Conservation (phyloP, 129 eudicot genomes). For the Centrapalus pauciflorus region DNA sequence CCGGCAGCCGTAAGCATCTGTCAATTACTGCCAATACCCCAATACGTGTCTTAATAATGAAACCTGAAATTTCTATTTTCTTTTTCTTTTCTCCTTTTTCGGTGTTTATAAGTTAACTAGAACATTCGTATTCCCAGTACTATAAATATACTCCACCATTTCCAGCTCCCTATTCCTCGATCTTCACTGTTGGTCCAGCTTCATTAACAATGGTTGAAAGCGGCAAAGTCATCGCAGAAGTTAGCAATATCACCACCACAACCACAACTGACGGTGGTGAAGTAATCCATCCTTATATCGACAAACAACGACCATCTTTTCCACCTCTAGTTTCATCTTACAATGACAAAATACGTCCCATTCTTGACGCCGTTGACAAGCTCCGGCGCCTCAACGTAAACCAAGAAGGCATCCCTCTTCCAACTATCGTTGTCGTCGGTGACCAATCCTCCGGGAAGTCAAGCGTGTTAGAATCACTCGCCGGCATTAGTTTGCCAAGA, state of each 20-base stretch:
- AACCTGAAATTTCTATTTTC: too few species aligned
- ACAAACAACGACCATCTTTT: not conserved
- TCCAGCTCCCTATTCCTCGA: not conserved
- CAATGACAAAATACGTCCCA: conserved; percentile 43
- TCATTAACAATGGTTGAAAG: not conserved
- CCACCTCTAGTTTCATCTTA: conserved; percentile 21
- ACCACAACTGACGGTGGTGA: not conserved
- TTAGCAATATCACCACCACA: not conserved
- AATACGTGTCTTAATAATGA: too few species aligned
- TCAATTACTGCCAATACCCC: too few species aligned
- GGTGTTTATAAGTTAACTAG: too few species aligned
- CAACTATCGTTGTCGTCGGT: conserved; percentile 45
- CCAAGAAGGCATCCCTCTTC: conserved; percentile 46
- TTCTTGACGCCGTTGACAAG: conserved; percentile 40
- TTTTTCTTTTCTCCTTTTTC: too few species aligned
- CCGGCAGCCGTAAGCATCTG: too few species aligned
- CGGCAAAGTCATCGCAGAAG: not conserved
- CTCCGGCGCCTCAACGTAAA: conserved; percentile 40
- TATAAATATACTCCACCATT: too few species aligned
- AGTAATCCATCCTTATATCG: not conserved
- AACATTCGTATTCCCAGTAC: too few species aligned
- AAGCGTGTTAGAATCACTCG: conserved; percentile 41
- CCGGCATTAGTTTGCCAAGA: conserved; percentile 45
- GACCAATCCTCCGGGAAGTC: conserved; percentile 54
- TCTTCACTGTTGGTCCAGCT: not conserved